Conservation (phyloP, 1,284 basidiomycete species). For the Cystobasidium slooffiae region DNA sequence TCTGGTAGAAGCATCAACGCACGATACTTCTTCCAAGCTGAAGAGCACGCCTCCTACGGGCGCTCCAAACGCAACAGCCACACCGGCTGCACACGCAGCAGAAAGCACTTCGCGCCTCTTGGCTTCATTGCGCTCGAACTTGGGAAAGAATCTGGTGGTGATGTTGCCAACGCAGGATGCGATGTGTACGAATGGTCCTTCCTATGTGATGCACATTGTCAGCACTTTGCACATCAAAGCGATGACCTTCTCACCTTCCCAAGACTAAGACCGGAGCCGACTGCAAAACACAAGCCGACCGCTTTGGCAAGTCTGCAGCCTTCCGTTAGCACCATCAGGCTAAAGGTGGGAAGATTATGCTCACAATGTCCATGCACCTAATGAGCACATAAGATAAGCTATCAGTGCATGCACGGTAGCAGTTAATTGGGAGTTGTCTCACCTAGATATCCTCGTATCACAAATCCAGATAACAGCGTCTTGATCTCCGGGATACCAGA, state of each 20-base stretch:
- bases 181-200: slow-evolving; percentile 96
- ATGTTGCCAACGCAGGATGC: slow-evolving; percentile 92
- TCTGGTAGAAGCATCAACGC: slow-evolving; percentile 60
- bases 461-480: slow-evolving; percentile 91
- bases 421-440: neutral
- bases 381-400: neutral
- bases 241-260: slow-evolving; percentile 66
- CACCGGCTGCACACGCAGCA: slow-evolving; percentile 76
- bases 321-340: neutral
- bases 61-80: slow-evolving; percentile 55
- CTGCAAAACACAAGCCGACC: slow-evolving; percentile 84
- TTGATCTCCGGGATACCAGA: slow-evolving; percentile 97
- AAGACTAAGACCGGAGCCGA: slow-evolving; percentile 84
- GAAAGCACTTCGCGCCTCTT: slow-evolving; percentile 90
- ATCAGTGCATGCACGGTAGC: neutral
- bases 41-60: slow-evolving; percentile 64
- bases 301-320: slow-evolving; percentile 71
- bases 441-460: slow-evolving; percentile 96
- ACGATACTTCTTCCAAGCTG: slow-evolving; percentile 66
- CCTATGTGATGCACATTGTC: slow-evolving; percentile 55
- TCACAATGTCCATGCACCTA: slow-evolving; percentile 69
- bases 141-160: slow-evolving; percentile 79
- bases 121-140: slow-evolving; percentile 64
- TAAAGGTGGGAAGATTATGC: neutral
- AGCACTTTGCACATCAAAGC: slow-evolving; percentile 55